Evolutionary conservation across 352 stramenopile species (phyloP), one percentile per base, ranked within the genome.

Genomic region (Thraustotheca clavata): DNA sequence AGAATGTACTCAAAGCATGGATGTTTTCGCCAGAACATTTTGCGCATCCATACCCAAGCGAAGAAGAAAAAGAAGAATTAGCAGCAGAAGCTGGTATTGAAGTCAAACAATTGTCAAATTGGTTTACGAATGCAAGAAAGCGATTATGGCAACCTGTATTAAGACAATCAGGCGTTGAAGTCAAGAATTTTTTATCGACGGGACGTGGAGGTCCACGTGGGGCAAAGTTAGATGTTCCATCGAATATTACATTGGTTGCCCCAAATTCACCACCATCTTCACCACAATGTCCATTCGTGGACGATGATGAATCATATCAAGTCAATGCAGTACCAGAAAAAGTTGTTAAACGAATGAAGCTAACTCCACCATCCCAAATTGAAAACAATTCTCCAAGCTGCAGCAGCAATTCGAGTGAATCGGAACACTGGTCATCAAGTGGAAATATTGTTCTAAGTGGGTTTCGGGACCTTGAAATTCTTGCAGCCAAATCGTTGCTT

Each of bases 11-110:
- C 11, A 94, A 94, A 65, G 85, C 85, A 12, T 94, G 85, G 85
- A 94, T 94, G 85, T 94, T 94, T 62, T 91, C 83, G 43, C 83
- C 85, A 14, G 85, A 91, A 52, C 83, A 94, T 71, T 92, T 94
- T 73, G 81, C 81, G 9, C 85, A 94, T 55, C 85, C 85, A 36
- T 94, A 94, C 62, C 85, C 85, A 38, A 94, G 81, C 59, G 85
- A 94, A 67, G 85, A 94, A 54, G 85, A 92, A 67, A 94, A 94
- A 69, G 85, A 94, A 60, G 80, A 91, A 62, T 63, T 94, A 22
- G 85, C 82, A 1, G 70, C 70, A 0, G 83, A 91, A 47, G 83
- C 85, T 20, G 85, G 85, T 14, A 94, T 94, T 32, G 83, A 94
- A 66, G 80, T 94, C 47, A 94, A 94, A 61, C 85, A 94, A 76